A percentile compares a stretch with the other conserved stretches of the same genome.
Evolutionary conservation across 257 asterid species (phyloP).

Genomic region (Capsicum rhomboideum): DNA sequence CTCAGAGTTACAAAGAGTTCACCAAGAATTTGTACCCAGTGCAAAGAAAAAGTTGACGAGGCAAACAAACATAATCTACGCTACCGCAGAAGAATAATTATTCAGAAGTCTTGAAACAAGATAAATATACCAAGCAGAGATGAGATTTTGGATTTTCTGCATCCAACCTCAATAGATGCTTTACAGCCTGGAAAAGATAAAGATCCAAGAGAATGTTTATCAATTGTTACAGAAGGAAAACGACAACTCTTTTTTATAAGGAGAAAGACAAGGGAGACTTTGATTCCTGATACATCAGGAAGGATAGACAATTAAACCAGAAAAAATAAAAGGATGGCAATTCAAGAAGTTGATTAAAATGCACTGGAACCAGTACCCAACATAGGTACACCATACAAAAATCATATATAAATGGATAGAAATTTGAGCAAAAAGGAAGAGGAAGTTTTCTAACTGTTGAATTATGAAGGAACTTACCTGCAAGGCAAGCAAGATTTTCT

Average conservation of each 20-base stretch:
- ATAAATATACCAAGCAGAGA: slow-evolving; percentile 69
- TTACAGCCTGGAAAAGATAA: slow-evolving; percentile 61
- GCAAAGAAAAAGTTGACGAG: not conserved
- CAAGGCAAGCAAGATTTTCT: slow-evolving; percentile 71
- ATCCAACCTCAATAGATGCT: slow-evolving; percentile 73
- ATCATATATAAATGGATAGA: not conserved
- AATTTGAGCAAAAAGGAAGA: not conserved
- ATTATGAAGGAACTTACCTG: slow-evolving; percentile 39
- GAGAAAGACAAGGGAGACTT: not conserved
- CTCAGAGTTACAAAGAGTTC: not conserved
- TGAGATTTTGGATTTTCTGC: slow-evolving; percentile 71
- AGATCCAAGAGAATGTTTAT: not conserved
- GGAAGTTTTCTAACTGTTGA: not conserved
- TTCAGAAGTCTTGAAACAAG: slow-evolving; percentile 1
- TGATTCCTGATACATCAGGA: not conserved
- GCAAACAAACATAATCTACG: not conserved
- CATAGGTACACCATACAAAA: not conserved
- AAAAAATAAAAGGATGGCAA: not conserved
- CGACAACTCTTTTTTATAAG: not conserved
- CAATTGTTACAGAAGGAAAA: not conserved
- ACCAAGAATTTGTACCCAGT: not conserved
- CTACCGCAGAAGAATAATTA: not conserved
- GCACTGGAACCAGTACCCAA: not conserved
- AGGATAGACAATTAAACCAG: not conserved
- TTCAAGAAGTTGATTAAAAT: not conserved